Evolutionary conservation across 441 rosid species (phyloP).

Genomic region (Gossypium schwendimanii): DNA sequence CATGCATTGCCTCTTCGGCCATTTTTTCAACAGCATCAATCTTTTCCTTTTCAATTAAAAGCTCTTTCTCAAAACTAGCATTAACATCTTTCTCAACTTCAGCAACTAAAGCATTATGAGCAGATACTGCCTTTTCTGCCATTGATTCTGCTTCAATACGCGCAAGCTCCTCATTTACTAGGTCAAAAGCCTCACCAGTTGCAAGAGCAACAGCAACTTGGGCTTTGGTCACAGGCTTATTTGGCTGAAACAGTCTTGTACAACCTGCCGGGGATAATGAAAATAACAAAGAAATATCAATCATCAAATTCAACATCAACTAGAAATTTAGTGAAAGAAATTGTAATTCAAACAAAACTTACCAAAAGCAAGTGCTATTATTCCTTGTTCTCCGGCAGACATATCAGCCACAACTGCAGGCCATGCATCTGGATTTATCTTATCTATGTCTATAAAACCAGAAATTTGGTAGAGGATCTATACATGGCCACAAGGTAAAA

Average conservation of each 20-base stretch:
- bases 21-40: conserved; percentile 63
- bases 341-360: conserved; percentile 23
- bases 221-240: conserved; percentile 90
- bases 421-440: conserved; percentile 83
- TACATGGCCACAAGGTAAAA: conserved; percentile 11
- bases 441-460: conserved; percentile 78
- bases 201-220: conserved; percentile 88
- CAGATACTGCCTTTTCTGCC: conserved; percentile 83
- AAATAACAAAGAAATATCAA: neutral
- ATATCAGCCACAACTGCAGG: conserved; percentile 89
- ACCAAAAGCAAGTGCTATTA: conserved; percentile 87
- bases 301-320: conserved; percentile 16
- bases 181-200: conserved; percentile 68
- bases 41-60: conserved; percentile 59
- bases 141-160: conserved; percentile 89
- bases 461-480: conserved; percentile 65
- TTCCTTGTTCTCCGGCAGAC: conserved; percentile 79
- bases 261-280: conserved; percentile 40
- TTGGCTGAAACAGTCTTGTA: conserved; percentile 86
- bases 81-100: conserved; percentile 78
- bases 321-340: conserved; percentile 1
- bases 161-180: conserved; percentile 77
- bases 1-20: conserved; percentile 76
- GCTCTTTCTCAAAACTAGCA: conserved; percentile 70
- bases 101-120: conserved; percentile 71